Conservation (phyloP, 305 asterid genomes). For the Solanum aculeatissimum region DNA sequence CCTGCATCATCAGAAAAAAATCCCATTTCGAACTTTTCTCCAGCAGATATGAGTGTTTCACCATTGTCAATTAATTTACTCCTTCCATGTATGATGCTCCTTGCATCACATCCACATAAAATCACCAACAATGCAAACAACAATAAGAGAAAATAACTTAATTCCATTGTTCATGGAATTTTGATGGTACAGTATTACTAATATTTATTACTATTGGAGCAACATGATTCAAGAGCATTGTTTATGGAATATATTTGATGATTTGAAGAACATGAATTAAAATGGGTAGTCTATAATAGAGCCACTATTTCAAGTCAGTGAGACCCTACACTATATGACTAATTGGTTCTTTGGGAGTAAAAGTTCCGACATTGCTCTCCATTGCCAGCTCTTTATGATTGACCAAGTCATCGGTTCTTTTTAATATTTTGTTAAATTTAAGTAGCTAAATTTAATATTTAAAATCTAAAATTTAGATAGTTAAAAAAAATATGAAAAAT, state of each 20-base stretch:
- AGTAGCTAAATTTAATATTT: too few species aligned
- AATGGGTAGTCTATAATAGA: background rate
- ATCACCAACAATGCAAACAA: background rate
- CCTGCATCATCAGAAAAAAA: constrained; percentile 7
- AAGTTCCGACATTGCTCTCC: background rate
- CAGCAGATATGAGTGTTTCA: constrained; percentile 21
- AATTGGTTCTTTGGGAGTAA: background rate
- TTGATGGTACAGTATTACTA: background rate
- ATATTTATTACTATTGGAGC: background rate
- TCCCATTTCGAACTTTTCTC: constrained; percentile 17
- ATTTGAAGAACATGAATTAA: background rate
- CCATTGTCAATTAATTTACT: background rate
- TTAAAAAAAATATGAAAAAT: too few species aligned
- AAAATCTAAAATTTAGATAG: too few species aligned
- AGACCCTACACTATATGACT: background rate
- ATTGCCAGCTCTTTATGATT: background rate
- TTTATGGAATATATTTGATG: background rate
- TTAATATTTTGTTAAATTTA: too few species aligned
- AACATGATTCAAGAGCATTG: background rate
- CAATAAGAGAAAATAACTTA: background rate
- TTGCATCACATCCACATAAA: constrained; percentile 2
- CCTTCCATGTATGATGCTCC: constrained; percentile 7
- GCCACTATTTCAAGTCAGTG: background rate
- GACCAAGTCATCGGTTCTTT: background rate
- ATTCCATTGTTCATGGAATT: background rate